These are phyloP conservation scores for Sorghum bicolor DNA, from an alignment of 176 grass and related monocot species.

Conservation along the genomic window Sorghum_bicolor_NCBIv3 NC_012872.2:67470001-67470500, in stretches of 20 bases:
- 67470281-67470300: too few species aligned
- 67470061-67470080: constrained; percentile 33
- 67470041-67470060: constrained; percentile 13
- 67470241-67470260: too few species aligned
- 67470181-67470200: constrained; percentile 27
- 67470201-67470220: constrained; percentile 41
- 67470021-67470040: constrained; percentile 20
- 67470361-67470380: too few species aligned
- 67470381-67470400: too few species aligned
- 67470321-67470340: too few species aligned
- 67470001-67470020: constrained; percentile 1
- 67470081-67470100: background rate
- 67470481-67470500: constrained; percentile 1
- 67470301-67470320: too few species aligned
- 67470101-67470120: background rate
- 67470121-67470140: background rate
- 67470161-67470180: constrained; percentile 31
- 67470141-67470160: constrained; percentile 13
- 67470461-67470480: background rate
- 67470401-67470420: background rate
- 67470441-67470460: background rate
- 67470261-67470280: too few species aligned
- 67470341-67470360: background rate
- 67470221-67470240: constrained; percentile 1
- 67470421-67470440: background rate